These are phyloP conservation scores for Solanum rostratum DNA, from an alignment of 257 asterid genomes.

Conservation along the genomic window DNA sequence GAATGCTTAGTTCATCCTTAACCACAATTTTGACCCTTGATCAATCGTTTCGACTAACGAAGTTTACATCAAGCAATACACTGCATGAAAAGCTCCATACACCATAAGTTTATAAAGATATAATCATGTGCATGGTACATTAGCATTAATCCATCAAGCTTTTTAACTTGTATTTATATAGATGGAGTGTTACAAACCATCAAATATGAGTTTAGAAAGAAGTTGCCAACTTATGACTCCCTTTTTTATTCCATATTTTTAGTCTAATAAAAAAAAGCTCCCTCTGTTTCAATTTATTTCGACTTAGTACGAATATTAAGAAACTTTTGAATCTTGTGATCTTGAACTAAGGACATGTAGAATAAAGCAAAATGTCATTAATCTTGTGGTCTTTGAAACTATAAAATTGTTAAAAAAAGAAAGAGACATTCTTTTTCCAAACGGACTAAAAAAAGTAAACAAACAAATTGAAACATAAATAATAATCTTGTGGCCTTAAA, in stretches of 20 bases:
- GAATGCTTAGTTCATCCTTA: neutral
- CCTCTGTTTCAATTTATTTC: neutral
- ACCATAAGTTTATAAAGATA: neutral
- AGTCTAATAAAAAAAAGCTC: neutral
- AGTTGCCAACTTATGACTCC: neutral
- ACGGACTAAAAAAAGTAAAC: neutral
- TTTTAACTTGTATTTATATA: neutral
- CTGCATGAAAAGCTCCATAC: neutral
- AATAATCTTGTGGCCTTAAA: neutral
- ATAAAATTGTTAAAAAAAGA: neutral
- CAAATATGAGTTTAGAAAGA: neutral
- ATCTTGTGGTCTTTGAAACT: neutral
- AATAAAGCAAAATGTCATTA: neutral
- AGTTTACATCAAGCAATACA: neutral
- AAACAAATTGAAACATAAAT: neutral
- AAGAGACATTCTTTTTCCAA: neutral
- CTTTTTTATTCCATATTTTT: neutral
- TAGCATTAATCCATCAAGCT: neutral
- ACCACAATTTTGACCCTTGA: neutral
- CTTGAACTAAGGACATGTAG: neutral
- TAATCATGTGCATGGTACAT: neutral
- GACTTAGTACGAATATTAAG: neutral
- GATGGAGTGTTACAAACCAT: neutral
- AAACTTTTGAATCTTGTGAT: neutral
- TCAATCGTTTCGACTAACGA: neutral